These are phyloP conservation scores for Penicillium sumatraense DNA, from an alignment of 2,329 filamentous ascomycete species.

Conservation along the genomic window DNA sequence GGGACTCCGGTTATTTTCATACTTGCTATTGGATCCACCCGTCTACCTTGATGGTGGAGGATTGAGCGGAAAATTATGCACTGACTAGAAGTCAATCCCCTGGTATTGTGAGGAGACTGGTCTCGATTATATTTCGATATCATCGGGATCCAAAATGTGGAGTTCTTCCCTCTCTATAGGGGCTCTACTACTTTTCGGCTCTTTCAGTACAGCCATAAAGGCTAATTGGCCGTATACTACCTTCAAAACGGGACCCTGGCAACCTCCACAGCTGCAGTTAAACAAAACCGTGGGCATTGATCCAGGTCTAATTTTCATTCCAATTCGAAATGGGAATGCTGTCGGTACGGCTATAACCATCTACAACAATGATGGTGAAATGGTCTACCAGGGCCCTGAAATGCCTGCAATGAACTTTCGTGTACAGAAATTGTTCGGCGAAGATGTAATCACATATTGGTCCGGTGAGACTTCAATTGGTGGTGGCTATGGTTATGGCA, in stretches of 20 bases:
- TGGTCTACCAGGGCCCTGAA: constrained; percentile 39
- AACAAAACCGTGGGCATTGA: constrained; percentile 33
- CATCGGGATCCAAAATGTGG: constrained; percentile 1
- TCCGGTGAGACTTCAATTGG: constrained; percentile 31
- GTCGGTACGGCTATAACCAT: constrained; percentile 36
- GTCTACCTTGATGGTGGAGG: not conserved
- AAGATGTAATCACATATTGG: constrained; percentile 42
- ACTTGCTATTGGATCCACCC: not conserved
- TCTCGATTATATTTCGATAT: not conserved
- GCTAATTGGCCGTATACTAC: constrained; percentile 7
- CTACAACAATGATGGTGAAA: constrained; percentile 37
- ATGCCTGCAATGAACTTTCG: constrained; percentile 36
- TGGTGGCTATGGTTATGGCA: constrained; percentile 35
- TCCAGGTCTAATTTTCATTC: constrained; percentile 38
- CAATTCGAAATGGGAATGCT: constrained; percentile 31
- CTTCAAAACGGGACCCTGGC: constrained; percentile 15
- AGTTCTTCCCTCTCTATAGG: not conserved
- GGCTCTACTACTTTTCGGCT: not conserved
- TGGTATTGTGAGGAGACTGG: not conserved
- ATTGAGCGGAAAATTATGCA: not conserved
- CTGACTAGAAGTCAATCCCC: not conserved
- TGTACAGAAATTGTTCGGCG: constrained; percentile 35
- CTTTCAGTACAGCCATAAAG: not conserved
- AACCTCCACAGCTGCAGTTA: constrained; percentile 33
- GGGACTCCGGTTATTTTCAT: not conserved